Evolutionary conservation across 1,139 yeast genomes (phyloP), one percentile per base, ranked within the genome.

Genomic region (Suhomyces terraborum): DNA sequence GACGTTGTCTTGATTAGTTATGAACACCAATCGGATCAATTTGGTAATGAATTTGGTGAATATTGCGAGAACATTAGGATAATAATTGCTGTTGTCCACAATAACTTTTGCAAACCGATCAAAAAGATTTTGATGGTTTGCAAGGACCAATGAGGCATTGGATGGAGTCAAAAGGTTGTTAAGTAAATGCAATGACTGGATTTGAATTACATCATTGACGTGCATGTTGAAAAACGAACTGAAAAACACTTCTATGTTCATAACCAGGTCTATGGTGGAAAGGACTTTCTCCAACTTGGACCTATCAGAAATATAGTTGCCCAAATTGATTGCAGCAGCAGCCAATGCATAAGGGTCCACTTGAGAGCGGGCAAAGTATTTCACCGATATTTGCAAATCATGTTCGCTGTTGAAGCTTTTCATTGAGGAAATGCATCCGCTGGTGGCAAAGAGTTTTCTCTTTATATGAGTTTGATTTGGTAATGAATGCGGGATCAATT

Each of bases 151-250:
- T 8, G 23, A 24, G 3, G 56, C 31, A 2, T 59, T 49, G 4
- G 23, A 18, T 7, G 43, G 31, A 3, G 61, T 57, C 16, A 59
- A 25, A 25, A 56, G 50, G 45, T 72, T 69, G 32, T 56, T 64
- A 41, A 71, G 52, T 45, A 67, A 49, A 50, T 71, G 77, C 32
- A 67, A 53, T 1, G 67, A 59, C 50, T 73, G 78, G 34, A 58
- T 58, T 45, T 69, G 75, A 4, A 73, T 57, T 4, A 71, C 59
- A 48, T 73, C 77, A 18, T 55, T 56, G 42, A 67, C 59, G 2
- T 43, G 50, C 28, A 49, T 46, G 17, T 49, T 40, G 41, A 67
- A 59, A 36, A 65, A 58, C 4, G 45, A 37, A 5, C 36, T 29
- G 19, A 64, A 44, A 21, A 69, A 62, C 2, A 28, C 26, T 8